Evolutionary conservation across 345 rosid genomes (phyloP).

Genomic region (Syzygium jambos): DNA sequence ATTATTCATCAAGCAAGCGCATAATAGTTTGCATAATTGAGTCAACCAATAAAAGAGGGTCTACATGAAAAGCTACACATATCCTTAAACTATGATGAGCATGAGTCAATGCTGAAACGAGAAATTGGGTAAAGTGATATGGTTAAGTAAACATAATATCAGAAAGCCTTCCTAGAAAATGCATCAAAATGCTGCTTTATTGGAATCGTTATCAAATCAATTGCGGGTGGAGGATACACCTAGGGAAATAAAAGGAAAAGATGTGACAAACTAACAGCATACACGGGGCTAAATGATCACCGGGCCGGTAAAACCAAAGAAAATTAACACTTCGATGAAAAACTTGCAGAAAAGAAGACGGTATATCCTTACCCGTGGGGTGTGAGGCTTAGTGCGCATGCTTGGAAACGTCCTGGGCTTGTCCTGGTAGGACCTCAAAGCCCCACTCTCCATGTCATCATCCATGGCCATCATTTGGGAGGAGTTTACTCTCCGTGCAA

Average conservation of each 20-base stretch:
- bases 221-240: background rate
- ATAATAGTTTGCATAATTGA: background rate
- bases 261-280: background rate
- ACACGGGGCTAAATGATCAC: background rate
- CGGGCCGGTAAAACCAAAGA: background rate
- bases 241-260: background rate
- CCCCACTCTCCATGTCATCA: constrained; percentile 79
- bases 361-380: constrained; percentile 45
- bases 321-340: background rate
- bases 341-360: background rate
- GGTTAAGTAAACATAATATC: background rate
- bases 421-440: constrained; percentile 61
- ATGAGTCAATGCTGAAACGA: background rate
- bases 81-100: background rate
- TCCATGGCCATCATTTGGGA: constrained; percentile 67
- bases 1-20: background rate
- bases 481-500: constrained; percentile 39
- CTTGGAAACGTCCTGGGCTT: constrained; percentile 83
- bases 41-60: background rate
- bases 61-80: background rate
- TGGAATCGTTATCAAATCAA: background rate
- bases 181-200: background rate
- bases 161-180: background rate
- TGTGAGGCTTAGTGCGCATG: constrained; percentile 78
- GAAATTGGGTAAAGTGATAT: background rate